Conservation (phyloP, 768 basidiomycete species). For the Gloeopeniophorella convolvens region DNA sequence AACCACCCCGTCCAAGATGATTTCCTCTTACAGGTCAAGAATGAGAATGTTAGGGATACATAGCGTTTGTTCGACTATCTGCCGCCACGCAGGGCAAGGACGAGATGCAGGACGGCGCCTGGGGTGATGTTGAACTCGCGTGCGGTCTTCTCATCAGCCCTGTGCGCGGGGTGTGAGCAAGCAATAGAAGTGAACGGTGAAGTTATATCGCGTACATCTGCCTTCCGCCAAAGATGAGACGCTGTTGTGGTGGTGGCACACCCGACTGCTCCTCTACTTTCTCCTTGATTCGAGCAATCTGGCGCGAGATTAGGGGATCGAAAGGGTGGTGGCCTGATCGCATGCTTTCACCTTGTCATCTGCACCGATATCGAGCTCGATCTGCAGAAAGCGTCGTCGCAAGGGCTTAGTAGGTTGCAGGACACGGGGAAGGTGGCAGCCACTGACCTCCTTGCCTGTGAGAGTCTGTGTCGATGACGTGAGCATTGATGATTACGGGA, state of each 20-base stretch:
- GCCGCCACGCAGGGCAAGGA: conserved; percentile 92
- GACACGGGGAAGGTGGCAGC: background rate
- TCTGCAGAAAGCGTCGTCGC: conserved; percentile 37
- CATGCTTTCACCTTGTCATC: conserved; percentile 65
- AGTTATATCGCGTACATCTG: conserved; percentile 62
- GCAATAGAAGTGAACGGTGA: background rate
- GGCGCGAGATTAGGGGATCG: background rate
- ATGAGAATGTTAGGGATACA: background rate
- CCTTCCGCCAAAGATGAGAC: conserved; percentile 86
- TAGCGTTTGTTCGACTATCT: conserved; percentile 32
- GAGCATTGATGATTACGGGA: background rate
- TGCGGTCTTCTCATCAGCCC: conserved; percentile 89
- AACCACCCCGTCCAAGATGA: background rate
- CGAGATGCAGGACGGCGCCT: conserved; percentile 88
- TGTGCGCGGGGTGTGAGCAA: conserved; percentile 28
- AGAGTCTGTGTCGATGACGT: conserved; percentile 58
- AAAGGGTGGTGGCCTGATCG: background rate
- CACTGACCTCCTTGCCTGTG: conserved; percentile 88
- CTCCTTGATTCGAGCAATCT: conserved; percentile 96
- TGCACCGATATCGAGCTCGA: conserved; percentile 91
- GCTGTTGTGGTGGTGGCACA: conserved; percentile 93
- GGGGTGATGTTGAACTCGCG: conserved; percentile 77
- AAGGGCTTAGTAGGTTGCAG: background rate
- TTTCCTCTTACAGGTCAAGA: conserved; percentile 16
- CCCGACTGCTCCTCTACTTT: conserved; percentile 98